Evolutionary conservation across 257 asterid species (phyloP).

Genomic region (Ophiorrhiza pumila): DNA sequence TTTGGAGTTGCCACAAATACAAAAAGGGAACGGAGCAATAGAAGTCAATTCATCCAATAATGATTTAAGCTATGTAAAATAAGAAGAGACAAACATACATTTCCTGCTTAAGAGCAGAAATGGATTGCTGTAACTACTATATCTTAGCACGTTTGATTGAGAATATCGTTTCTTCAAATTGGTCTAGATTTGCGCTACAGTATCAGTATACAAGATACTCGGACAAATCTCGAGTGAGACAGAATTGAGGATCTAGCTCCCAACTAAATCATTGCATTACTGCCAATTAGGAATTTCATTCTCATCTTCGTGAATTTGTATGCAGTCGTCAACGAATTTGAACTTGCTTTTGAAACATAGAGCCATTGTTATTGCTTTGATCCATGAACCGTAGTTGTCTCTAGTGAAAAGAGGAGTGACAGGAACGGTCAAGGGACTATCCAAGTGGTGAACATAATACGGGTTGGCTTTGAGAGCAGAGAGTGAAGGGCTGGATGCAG

Average conservation of each 20-base stretch:
- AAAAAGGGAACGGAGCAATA: not conserved
- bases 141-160: not conserved
- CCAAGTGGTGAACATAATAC: constrained; percentile 4
- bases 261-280: constrained; percentile 13
- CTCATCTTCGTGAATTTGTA: not conserved
- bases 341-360: no score
- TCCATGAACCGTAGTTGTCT: no score
- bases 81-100: not conserved
- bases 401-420: no score
- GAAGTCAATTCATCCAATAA: no score
- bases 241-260: constrained; percentile 12
- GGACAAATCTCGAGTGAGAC: constrained; percentile 5
- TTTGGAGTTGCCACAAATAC: constrained; percentile 4
- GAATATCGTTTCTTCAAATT: not conserved
- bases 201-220: constrained; percentile 9
- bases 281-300: not conserved
- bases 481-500: no score
- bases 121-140: not conserved
- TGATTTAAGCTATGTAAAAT: constrained; percentile 6
- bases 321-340: constrained; percentile 4
- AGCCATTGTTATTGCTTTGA: no score
- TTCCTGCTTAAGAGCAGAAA: not conserved
- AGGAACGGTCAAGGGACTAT: not conserved
- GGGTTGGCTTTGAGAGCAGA: no score
- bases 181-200: constrained; percentile 6